phyloP scores from a whole-genome alignment of 495 filamentous ascomycete species.

The Lepidopterella palustris region DNA sequence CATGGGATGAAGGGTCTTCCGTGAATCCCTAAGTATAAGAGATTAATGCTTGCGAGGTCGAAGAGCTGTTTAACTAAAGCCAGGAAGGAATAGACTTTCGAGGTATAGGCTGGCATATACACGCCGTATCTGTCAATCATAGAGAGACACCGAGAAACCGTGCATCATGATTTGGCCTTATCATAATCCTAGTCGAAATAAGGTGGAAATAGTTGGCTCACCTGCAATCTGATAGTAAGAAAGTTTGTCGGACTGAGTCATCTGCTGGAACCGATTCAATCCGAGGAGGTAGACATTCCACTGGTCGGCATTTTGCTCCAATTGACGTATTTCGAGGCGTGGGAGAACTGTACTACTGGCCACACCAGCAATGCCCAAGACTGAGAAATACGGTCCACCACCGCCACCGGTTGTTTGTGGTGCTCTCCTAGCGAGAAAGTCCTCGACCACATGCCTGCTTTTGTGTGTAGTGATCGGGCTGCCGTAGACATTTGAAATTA shows the following conservation, averaged over 20 bases:
- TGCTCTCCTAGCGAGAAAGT: not conserved
- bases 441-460: not conserved
- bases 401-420: not conserved
- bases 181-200: slow-evolving; percentile 5
- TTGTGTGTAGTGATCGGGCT: not conserved
- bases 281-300: slow-evolving; percentile 57
- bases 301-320: slow-evolving; percentile 49
- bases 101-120: no score
- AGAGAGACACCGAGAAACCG: no score
- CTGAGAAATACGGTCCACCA: slow-evolving; percentile 6
- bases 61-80: no score
- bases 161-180: no score
- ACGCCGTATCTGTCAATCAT: no score
- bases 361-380: slow-evolving; percentile 20
- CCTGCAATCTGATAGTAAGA: slow-evolving; percentile 58
- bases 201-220: slow-evolving; percentile 9
- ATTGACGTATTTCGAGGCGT: slow-evolving; percentile 48
- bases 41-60: no score
- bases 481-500: not conserved
- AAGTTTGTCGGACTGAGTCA: slow-evolving; percentile 45
- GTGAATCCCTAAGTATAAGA: slow-evolving; percentile 56
- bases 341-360: slow-evolving; percentile 24
- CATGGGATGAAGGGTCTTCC: slow-evolving; percentile 54
- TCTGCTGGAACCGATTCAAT: slow-evolving; percentile 48
- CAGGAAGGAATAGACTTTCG: no score